These are phyloP conservation scores for Leccinum solheimii DNA, from an alignment of 1,284 basidiomycete genomes.

Conservation along the genomic window DNA sequence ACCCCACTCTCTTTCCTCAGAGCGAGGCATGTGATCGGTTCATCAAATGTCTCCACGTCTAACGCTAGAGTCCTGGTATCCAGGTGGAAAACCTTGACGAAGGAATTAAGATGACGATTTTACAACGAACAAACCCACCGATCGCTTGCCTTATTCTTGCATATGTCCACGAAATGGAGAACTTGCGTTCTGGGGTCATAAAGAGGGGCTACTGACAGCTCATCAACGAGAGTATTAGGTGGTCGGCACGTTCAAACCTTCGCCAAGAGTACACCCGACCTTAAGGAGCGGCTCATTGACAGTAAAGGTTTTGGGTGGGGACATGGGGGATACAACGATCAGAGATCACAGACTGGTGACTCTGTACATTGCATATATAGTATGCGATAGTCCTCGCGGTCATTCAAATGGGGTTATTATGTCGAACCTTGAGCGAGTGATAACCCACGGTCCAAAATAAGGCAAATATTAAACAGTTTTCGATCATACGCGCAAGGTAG, in stretches of 20 bases:
- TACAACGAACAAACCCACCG: conserved; percentile 40
- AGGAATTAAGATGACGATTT: conserved; percentile 1
- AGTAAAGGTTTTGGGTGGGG: conserved; percentile 23
- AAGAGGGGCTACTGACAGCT: conserved; percentile 49
- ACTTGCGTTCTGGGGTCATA: conserved; percentile 54
- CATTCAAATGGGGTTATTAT: conserved; percentile 13
- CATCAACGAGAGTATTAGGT: conserved; percentile 5
- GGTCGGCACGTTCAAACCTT: conserved; percentile 46
- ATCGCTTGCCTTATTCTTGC: conserved; percentile 47
- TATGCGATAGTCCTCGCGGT: conserved; percentile 8
- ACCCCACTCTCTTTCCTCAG: conserved; percentile 20
- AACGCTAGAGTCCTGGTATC: conserved; percentile 17
- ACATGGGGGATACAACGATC: conserved; percentile 10
- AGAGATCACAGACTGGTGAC: conserved; percentile 1
- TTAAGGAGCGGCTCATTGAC: conserved; percentile 50
- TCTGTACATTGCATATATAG: conserved; percentile 3
- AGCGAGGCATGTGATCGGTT: conserved; percentile 26
- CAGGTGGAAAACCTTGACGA: conserved; percentile 25
- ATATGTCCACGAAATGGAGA: conserved; percentile 70
- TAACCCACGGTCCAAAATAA: conserved; percentile 5
- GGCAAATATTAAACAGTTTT: background rate
- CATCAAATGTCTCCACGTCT: conserved; percentile 25
- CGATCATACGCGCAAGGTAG: background rate
- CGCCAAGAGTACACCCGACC: conserved; percentile 61
- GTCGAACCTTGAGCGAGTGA: conserved; percentile 6